phyloP scores from a whole-genome alignment of 768 basidiomycete genomes.

The Mycena epipterygia region DNA sequence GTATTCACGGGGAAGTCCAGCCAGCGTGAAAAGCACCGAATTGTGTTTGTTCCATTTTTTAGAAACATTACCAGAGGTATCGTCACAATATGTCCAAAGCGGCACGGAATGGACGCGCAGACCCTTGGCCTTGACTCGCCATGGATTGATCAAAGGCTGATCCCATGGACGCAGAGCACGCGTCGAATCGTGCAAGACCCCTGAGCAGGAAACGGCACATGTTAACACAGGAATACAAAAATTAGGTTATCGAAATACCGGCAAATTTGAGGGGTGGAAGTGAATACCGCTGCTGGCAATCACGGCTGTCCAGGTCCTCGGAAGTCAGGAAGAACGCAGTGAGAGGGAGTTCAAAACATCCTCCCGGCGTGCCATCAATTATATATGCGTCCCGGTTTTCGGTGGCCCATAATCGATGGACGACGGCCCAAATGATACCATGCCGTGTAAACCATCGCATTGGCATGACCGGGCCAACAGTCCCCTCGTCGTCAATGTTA shows the following conservation, averaged over 20 bases:
- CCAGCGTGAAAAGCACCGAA: conserved; percentile 40
- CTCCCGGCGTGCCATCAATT: too few relatives aligned
- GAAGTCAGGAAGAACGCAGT: background rate
- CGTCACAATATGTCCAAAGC: conserved; percentile 42
- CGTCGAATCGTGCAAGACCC: too few relatives aligned
- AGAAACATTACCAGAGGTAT: conserved; percentile 44
- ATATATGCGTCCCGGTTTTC: too few relatives aligned
- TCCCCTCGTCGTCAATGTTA: too few relatives aligned
- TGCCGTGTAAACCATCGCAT: conserved; percentile 4
- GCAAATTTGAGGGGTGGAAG: background rate
- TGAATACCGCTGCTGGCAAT: too few relatives aligned
- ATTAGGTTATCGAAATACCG: background rate
- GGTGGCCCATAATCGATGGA: background rate
- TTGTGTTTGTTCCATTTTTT: conserved; percentile 49
- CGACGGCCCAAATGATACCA: background rate
- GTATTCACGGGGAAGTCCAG: conserved; percentile 32
- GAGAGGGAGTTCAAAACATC: background rate
- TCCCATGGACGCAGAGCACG: too few relatives aligned
- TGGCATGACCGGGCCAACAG: background rate
- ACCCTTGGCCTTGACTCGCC: background rate
- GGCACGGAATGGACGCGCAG: conserved; percentile 26
- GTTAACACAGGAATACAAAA: background rate
- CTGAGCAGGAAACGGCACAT: too few relatives aligned
- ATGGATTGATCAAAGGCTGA: too few relatives aligned
- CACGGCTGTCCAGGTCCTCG: background rate